Evolutionary conservation across 2,329 filamentous ascomycete genomes (phyloP), one percentile per base, ranked within the genome.

Genomic region (Scedosporium dehoogii): DNA sequence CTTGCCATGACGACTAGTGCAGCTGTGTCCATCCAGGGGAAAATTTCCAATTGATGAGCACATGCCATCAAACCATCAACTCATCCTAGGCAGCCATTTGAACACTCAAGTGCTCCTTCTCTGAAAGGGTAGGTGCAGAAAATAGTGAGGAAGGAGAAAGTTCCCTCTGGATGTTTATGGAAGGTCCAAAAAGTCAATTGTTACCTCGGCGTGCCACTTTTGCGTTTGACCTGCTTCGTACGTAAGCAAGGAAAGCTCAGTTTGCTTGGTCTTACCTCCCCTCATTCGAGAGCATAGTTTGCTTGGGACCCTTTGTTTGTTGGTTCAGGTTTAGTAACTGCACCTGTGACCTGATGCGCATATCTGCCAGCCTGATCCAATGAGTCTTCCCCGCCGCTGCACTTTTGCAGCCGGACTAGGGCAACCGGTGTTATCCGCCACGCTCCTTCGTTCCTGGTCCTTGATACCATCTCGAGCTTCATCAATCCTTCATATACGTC

Each of bases 371-470:
- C 55, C 23, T 16, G 59, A 25, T 51, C 59, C 33, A 56, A 61
- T 55, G 59, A 55, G 21, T 27, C 59, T 61, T 38, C 53, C 59
- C n/a, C 48, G 48, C 29, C 29, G 48, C 48, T 44, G 29, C 59
- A 16, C 48, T 38, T 25, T 41, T 16, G n/a, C 46, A 14, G 48
- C 48, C 46, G 53, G 59, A 42, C 64, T 66, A 65, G 66, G 64
- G 59, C 65, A 68, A 56, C 58, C 61, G 42, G 46, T 55, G 42
- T 58, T 58, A 62, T 58, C 51, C 57, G 64, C 61, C 67, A 65
- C 66, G 59, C 66, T 65, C 62, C 61, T 63, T 59, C 61, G 33
- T 58, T 44, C 61, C 62, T 68, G 63, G 74, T 75, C 72, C 65
- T 67, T 16, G 42, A 60, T 48, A 23, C 51, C 18, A 55, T 25